phyloP scores from a whole-genome alignment of 352 stramenopile species.

The Aphanomyces invadans region DNA sequence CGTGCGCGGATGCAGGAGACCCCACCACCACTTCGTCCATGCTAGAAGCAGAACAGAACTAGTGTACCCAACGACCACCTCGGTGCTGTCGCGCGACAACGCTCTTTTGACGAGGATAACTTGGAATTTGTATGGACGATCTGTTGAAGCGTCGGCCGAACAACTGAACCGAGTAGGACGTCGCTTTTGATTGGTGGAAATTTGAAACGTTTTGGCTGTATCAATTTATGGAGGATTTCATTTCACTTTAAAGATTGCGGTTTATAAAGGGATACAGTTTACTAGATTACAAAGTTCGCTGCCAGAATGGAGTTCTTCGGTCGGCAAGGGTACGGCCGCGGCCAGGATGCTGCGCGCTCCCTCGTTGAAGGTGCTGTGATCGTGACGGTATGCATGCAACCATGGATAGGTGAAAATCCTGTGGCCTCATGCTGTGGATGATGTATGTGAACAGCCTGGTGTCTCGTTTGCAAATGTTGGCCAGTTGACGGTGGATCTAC shows the following conservation, averaged over 20 bases:
- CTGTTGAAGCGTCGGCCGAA: background rate
- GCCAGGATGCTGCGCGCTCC: background rate
- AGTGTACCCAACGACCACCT: too few relatives aligned
- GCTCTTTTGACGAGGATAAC: too few relatives aligned
- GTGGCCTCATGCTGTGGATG: background rate
- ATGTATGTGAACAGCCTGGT: slow-evolving; percentile 35
- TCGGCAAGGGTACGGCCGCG: background rate
- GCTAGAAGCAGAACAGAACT: too few relatives aligned
- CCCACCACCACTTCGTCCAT: too few relatives aligned
- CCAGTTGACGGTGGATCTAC: slow-evolving; percentile 65
- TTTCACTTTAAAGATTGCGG: background rate
- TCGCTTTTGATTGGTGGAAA: background rate
- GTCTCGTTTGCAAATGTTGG: slow-evolving; percentile 78
- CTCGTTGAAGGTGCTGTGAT: slow-evolving; percentile 20
- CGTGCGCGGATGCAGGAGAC: too few relatives aligned
- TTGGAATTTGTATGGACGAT: background rate
- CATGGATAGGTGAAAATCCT: background rate
- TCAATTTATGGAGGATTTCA: too few relatives aligned
- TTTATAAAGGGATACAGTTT: background rate
- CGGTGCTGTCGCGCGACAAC: too few relatives aligned
- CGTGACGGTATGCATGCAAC: background rate
- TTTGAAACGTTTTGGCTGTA: too few relatives aligned
- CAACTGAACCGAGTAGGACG: background rate
- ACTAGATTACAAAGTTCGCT: background rate
- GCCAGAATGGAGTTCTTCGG: slow-evolving; percentile 22